Evolutionary conservation across 2,329 filamentous ascomycete genomes (phyloP).

Genomic region (Huntiella moniliformis): DNA sequence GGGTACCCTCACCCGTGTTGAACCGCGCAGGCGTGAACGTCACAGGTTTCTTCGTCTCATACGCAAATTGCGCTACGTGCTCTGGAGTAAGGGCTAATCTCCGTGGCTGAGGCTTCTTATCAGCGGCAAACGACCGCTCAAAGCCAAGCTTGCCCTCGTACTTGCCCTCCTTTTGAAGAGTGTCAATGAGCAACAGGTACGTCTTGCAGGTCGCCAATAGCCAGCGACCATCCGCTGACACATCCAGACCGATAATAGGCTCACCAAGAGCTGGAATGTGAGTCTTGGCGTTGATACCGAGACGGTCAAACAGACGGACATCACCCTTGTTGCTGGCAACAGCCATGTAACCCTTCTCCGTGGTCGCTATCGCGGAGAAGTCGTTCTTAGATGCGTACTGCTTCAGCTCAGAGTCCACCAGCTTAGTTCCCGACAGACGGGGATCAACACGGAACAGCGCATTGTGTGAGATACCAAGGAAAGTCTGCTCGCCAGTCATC

Average conservation of each 20-base stretch:
- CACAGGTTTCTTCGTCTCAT: constrained; percentile 76
- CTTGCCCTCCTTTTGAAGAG: constrained; percentile 79
- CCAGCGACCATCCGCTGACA: constrained; percentile 91
- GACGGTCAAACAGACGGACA: constrained; percentile 84
- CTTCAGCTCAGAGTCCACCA: constrained; percentile 84
- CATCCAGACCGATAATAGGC: constrained; percentile 83
- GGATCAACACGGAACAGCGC: constrained; percentile 88
- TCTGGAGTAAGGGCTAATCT: constrained; percentile 75
- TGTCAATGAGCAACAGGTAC: constrained; percentile 84
- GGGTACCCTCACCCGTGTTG: constrained; percentile 64
- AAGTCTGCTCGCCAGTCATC: constrained; percentile 88
- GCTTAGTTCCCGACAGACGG: constrained; percentile 72
- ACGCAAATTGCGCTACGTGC: constrained; percentile 92
- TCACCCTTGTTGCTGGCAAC: constrained; percentile 97
- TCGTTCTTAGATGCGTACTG: constrained; percentile 95
- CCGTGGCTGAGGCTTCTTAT: constrained; percentile 80
- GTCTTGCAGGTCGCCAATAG: constrained; percentile 85
- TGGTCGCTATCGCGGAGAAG: constrained; percentile 85
- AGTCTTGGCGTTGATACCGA: constrained; percentile 95
- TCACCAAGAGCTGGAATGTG: constrained; percentile 90
- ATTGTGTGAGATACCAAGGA: constrained; percentile 82
- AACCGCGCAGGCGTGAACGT: constrained; percentile 84
- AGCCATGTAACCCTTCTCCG: constrained; percentile 89
- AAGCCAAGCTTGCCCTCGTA: constrained; percentile 97
- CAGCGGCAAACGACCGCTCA: constrained; percentile 79